Evolutionary conservation across 2,329 filamentous ascomycete genomes (phyloP).

Genomic region (Paecilomyces variotii): DNA sequence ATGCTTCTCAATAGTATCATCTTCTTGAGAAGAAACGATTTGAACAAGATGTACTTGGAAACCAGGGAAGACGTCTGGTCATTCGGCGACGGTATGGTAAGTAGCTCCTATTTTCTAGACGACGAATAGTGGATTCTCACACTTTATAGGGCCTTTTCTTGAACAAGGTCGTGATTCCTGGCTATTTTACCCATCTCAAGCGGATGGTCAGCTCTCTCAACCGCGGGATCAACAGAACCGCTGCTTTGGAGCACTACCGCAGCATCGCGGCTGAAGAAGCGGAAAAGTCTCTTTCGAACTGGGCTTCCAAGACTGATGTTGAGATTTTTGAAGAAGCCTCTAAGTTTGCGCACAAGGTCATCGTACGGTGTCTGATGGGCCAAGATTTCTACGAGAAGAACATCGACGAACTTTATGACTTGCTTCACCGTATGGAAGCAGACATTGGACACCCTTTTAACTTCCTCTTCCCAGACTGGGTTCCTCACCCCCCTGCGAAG

Average conservation of each 20-base stretch:
- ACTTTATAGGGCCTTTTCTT: constrained; percentile 6
- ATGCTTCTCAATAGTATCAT: constrained; percentile 7
- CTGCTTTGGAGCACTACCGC: constrained; percentile 8
- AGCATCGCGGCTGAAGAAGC: constrained; percentile 5
- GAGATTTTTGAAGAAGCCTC: constrained; percentile 10
- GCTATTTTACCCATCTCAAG: constrained; percentile 9
- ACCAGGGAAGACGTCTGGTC: constrained; percentile 11
- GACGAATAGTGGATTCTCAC: background rate
- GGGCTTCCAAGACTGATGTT: constrained; percentile 5
- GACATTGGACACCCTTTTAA: constrained; percentile 9
- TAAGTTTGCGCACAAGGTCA: constrained; percentile 9
- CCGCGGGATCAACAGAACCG: constrained; percentile 8
- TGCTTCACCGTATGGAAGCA: constrained; percentile 9
- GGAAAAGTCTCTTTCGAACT: constrained; percentile 5
- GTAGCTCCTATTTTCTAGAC: background rate
- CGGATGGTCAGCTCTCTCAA: constrained; percentile 7
- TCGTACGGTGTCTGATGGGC: constrained; percentile 11
- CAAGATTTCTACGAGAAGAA: constrained; percentile 10
- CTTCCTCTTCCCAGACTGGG: constrained; percentile 10
- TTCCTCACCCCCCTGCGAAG: constrained; percentile 7
- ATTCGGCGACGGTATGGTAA: constrained; percentile 9
- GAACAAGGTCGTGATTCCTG: constrained; percentile 10
- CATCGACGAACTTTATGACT: constrained; percentile 9
- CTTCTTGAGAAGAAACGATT: constrained; percentile 5
- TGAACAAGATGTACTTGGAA: constrained; percentile 9